Conservation (phyloP, 2,329 filamentous ascomycete genomes). For the Hymenoscyphus occultus region DNA sequence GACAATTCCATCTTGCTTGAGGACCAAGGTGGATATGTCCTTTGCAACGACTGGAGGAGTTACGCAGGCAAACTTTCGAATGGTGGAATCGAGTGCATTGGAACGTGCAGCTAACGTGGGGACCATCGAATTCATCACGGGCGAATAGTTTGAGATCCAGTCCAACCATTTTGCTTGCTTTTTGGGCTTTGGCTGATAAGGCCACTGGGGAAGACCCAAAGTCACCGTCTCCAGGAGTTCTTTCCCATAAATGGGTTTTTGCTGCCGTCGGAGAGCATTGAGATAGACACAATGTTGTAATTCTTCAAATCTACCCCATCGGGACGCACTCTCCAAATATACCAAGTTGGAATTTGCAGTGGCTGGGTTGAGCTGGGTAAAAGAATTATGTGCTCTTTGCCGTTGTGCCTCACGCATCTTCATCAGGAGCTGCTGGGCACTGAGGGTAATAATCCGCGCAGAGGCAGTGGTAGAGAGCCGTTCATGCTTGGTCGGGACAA, state of each 20-base stretch:
- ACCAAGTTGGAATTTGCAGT: slow-evolving; percentile 67
- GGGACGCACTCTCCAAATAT: slow-evolving; percentile 68
- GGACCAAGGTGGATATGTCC: slow-evolving; percentile 66
- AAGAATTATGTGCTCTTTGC: slow-evolving; percentile 53
- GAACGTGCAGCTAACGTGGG: slow-evolving; percentile 72
- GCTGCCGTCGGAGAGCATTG: slow-evolving; percentile 76
- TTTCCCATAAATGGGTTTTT: slow-evolving; percentile 76
- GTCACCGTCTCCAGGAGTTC: slow-evolving; percentile 73
- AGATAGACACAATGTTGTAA: slow-evolving; percentile 78
- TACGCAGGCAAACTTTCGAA: slow-evolving; percentile 87
- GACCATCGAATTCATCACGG: slow-evolving; percentile 63
- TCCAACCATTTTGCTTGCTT: slow-evolving; percentile 62
- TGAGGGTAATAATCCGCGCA: slow-evolving; percentile 61
- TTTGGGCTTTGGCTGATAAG: slow-evolving; percentile 57
- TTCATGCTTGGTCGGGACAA: slow-evolving; percentile 72
- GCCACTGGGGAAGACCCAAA: slow-evolving; percentile 57
- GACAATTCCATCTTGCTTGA: slow-evolving; percentile 59
- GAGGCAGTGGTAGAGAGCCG: slow-evolving; percentile 53
- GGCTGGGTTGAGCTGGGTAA: slow-evolving; percentile 58
- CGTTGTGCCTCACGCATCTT: slow-evolving; percentile 71
- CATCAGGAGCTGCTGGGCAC: slow-evolving; percentile 66
- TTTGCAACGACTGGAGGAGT: slow-evolving; percentile 85
- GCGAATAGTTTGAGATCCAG: slow-evolving; percentile 73
- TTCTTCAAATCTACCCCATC: slow-evolving; percentile 71
- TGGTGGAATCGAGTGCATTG: slow-evolving; percentile 65